Evolutionary conservation across 257 asterid species (phyloP).

Genomic region (Fraxinus cuspidata): DNA sequence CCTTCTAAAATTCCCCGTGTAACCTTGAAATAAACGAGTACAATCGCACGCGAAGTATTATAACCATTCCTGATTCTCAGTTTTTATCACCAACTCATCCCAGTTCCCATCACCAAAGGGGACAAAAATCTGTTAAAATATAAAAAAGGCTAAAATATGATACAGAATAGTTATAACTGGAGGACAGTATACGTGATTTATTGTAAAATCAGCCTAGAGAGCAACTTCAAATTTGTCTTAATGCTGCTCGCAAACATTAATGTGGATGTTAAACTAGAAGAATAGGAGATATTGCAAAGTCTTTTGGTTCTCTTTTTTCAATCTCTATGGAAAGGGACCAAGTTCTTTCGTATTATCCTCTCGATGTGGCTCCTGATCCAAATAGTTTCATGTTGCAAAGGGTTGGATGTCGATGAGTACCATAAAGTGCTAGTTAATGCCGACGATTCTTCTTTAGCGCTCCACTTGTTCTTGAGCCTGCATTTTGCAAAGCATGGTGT

Average conservation of each 20-base stretch:
- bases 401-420: conserved; percentile 20
- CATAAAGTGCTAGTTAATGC: conserved; percentile 42
- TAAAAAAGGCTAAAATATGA: neutral
- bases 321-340: neutral
- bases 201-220: conserved; percentile 14
- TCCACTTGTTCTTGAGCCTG: conserved; percentile 56
- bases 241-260: conserved; percentile 15
- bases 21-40: too few relatives aligned
- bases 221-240: conserved; percentile 14
- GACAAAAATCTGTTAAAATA: neutral
- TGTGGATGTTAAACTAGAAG: conserved; percentile 3
- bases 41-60: too few relatives aligned
- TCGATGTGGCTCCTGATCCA: conserved; percentile 3
- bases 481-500: conserved; percentile 45
- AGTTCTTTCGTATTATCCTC: neutral
- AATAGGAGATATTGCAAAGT: conserved; percentile 14
- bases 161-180: too few relatives aligned
- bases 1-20: too few relatives aligned
- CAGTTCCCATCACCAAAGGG: neutral
- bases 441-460: conserved; percentile 77
- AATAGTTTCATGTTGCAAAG: conserved; percentile 5
- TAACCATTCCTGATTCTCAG: too few relatives aligned
- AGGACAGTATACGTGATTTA: conserved; percentile 12
- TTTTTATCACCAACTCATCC: too few relatives aligned
- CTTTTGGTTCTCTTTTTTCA: conserved; percentile 1